phyloP scores from a whole-genome alignment of 1,284 basidiomycete genomes.

The Tilletiaria anomala region DNA sequence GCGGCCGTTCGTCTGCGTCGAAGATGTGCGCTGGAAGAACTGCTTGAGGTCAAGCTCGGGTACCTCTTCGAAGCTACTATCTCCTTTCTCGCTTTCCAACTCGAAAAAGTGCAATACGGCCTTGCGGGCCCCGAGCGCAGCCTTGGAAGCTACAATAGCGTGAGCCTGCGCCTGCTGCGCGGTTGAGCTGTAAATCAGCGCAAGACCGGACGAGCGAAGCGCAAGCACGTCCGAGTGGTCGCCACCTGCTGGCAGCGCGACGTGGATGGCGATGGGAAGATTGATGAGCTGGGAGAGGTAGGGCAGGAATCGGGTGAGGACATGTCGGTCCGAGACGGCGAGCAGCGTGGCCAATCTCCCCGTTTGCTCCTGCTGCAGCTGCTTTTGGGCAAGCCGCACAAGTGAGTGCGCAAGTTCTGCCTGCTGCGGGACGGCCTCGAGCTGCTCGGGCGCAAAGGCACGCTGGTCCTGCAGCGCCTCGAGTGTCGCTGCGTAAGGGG shows the following conservation, averaged over 20 bases:
- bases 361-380: no score
- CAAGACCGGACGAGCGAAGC: constrained; percentile 49
- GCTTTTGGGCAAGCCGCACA: no score
- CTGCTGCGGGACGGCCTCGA: no score
- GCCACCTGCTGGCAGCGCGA: no score
- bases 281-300: constrained; percentile 25
- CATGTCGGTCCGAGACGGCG: constrained; percentile 15
- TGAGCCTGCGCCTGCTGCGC: constrained; percentile 58
- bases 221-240: constrained; percentile 52
- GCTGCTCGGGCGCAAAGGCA: no score
- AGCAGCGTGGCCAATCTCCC: constrained; percentile 22
- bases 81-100: constrained; percentile 42
- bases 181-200: constrained; percentile 52
- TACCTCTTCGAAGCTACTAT: no score
- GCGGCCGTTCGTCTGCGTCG: constrained; percentile 31
- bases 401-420: no score
- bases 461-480: no score
- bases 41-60: no score
- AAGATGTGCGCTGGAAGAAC: constrained; percentile 20
- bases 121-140: constrained; percentile 50
- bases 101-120: constrained; percentile 71
- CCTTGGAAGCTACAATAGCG: constrained; percentile 54
- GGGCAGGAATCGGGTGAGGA: constrained; percentile 29
- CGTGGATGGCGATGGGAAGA: constrained; percentile 22
- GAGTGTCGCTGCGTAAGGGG: no score